A percentile compares a stretch with the other conserved stretches of the same genome.
These are phyloP conservation scores for Camelina sativa DNA, from an alignment of 345 rosid genomes.

Conservation along the genomic window DNA sequence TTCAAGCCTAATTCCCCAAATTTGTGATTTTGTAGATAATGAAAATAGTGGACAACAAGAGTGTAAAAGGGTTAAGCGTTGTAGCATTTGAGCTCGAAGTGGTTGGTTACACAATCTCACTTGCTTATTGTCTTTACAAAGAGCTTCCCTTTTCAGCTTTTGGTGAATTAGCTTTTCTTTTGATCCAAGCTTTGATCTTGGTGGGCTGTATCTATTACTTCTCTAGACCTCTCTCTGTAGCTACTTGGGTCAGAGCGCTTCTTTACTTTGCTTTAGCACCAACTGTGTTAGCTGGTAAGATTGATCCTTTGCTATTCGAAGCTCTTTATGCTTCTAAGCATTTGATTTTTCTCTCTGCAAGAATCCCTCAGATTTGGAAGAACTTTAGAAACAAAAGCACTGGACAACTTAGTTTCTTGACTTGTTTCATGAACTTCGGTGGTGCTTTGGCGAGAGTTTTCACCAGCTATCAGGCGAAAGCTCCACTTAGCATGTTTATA, in stretches of 20 bases:
- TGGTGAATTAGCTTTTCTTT: slow-evolving; percentile 80
- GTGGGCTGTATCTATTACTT: slow-evolving; percentile 65
- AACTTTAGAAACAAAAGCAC: slow-evolving; percentile 80
- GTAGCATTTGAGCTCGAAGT: slow-evolving; percentile 87
- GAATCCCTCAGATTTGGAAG: slow-evolving; percentile 88
- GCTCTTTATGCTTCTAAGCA: slow-evolving; percentile 91
- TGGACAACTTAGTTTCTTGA: slow-evolving; percentile 89
- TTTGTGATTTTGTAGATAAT: slow-evolving; percentile 56
- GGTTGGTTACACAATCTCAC: slow-evolving; percentile 78
- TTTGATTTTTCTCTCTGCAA: slow-evolving; percentile 77
- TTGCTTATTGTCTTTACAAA: slow-evolving; percentile 81
- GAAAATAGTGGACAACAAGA: slow-evolving; percentile 72
- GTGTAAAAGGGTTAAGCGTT: slow-evolving; percentile 83
- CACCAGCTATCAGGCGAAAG: slow-evolving; percentile 81
- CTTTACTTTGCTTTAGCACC: slow-evolving; percentile 80
- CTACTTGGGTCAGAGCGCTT: slow-evolving; percentile 54
- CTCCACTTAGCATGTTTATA: slow-evolving; percentile 66
- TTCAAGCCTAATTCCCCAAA: not conserved
- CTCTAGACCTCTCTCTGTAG: slow-evolving; percentile 54
- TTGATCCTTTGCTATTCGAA: slow-evolving; percentile 78
- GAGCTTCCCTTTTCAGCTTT: slow-evolving; percentile 89
- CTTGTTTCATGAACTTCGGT: slow-evolving; percentile 70
- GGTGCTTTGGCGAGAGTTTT: slow-evolving; percentile 84
- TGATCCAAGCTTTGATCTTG: slow-evolving; percentile 81
- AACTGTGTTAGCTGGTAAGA: slow-evolving; percentile 66